Evolutionary conservation across 2,329 filamentous ascomycete genomes (phyloP).

Genomic region (Paracamarosporium sp.): DNA sequence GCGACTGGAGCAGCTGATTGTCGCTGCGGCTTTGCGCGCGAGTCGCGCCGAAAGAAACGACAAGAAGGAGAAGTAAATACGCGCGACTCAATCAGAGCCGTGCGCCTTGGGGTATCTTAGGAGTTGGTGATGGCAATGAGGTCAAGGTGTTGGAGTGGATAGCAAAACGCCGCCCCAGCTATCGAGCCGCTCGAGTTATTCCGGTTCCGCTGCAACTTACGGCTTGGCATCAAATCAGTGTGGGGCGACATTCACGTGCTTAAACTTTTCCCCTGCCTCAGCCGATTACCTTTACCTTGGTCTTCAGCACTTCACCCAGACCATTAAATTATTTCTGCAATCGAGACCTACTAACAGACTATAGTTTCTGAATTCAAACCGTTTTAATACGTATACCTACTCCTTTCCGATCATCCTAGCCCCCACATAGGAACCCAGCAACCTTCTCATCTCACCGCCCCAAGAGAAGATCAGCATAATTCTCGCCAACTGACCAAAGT

Average conservation of each 20-base stretch:
- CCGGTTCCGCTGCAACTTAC: neutral
- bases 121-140: conserved; percentile 5
- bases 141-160: neutral
- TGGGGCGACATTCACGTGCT: neutral
- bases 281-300: neutral
- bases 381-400: too few species aligned
- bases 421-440: too few species aligned
- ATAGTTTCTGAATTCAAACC: too few species aligned
- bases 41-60: neutral
- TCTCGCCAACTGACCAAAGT: neutral
- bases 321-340: too few species aligned
- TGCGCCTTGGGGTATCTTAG: neutral
- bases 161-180: neutral
- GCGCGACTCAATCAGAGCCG: neutral
- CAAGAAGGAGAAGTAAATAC: neutral
- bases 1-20: neutral
- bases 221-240: neutral
- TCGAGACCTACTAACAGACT: too few species aligned
- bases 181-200: neutral
- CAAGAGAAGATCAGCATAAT: neutral
- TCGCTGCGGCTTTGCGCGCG: neutral
- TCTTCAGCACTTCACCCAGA: too few species aligned
- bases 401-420: too few species aligned
- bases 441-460: too few species aligned
- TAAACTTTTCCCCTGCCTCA: neutral